phyloP scores from a whole-genome alignment of 495 filamentous ascomycete genomes.

The Penicillium chermesinum region DNA sequence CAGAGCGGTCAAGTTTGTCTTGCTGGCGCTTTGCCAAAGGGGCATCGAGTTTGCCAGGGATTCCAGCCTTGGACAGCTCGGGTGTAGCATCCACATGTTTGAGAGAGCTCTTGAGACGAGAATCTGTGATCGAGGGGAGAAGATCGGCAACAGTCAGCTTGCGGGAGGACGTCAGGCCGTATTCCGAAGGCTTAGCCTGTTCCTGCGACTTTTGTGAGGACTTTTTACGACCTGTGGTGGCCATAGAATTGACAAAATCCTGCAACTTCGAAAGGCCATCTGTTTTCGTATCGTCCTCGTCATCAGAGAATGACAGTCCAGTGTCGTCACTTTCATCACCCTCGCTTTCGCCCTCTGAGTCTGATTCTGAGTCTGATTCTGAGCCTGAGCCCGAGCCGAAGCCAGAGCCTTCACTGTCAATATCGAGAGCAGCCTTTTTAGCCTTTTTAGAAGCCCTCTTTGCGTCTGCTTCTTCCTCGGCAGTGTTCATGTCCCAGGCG shows the following conservation, averaged over 20 bases:
- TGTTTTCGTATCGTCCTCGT: constrained; percentile 55
- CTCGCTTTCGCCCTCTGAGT: constrained; percentile 38
- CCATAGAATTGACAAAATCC: constrained; percentile 65
- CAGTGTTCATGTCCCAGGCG: constrained; percentile 69
- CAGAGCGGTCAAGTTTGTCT: constrained; percentile 76
- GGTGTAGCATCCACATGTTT: constrained; percentile 54
- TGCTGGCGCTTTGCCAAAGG: constrained; percentile 87
- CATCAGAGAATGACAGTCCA: constrained; percentile 49
- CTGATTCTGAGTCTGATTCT: constrained; percentile 14
- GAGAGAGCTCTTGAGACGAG: constrained; percentile 70
- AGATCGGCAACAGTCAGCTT: constrained; percentile 82
- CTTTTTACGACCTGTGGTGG: constrained; percentile 30
- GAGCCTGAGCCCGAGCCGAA: too few species aligned
- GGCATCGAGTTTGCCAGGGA: constrained; percentile 70
- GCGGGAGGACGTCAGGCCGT: constrained; percentile 51
- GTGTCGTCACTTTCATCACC: constrained; percentile 49
- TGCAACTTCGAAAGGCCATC: constrained; percentile 60
- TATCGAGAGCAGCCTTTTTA: constrained; percentile 24
- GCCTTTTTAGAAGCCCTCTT: constrained; percentile 27
- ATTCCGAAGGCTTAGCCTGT: constrained; percentile 51
- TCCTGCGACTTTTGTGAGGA: constrained; percentile 40
- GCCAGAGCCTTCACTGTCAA: constrained; percentile 28
- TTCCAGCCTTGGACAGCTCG: constrained; percentile 41
- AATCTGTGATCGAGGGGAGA: constrained; percentile 66
- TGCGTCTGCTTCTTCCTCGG: constrained; percentile 41